Base-by-base conservation (phyloP, 2,329 filamentous ascomycete genomes). In the Fusarium ambrosium region DNA sequence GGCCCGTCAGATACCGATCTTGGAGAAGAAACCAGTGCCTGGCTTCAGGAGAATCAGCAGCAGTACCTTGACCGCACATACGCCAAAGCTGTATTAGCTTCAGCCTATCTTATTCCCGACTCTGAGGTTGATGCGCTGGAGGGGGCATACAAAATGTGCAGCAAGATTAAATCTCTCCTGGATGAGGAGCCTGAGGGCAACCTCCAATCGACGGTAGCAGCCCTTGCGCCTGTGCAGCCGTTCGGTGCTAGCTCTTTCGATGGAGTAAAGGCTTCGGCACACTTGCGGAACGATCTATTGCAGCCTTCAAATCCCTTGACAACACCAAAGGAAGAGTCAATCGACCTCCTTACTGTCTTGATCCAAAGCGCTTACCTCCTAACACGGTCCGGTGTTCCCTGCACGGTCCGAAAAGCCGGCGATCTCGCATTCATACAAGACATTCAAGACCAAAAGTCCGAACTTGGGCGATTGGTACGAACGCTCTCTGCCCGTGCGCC, bases 1-100 rank as follows among this genome's bases (percentile, higher is more conserved):
- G 94, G 93, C 0, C 92, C 93, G 1, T 85, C 85, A 8, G 93
- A 95, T 78, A 87, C 92, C 56, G 92, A 95, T 74, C 80, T 94
- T 6, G 92, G 91, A 4, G 89, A 88, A 14, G 89, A 88, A 74
- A 87, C 88, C 9, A 85, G 85, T 3, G 81, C 87, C 58, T 90
- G 90, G 83, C 80, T 94, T 59, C 87, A 89, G 58, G 91, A 93
- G 58, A 85, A 89, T 4, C 86, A 90, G 55, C 89, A 91, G 74
- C 84, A 86, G 37, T 87, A 90, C 71, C 84, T 95, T 6, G 88
- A 92, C 76, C 83, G 85, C 41, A 88, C 89, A 58, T 95, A 94
- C 80, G 91, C 91, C 48, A 91, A 92, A 67, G 89, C 92, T 53
- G 89, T 89, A 2, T 85, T 95, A 73, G 92, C 92, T 10, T 89